A percentile compares a stretch with the other conserved stretches of the same genome.
phyloP scores from a whole-genome alignment of 495 filamentous ascomycete species.

The Annulohypoxylon maeteangense region DNA sequence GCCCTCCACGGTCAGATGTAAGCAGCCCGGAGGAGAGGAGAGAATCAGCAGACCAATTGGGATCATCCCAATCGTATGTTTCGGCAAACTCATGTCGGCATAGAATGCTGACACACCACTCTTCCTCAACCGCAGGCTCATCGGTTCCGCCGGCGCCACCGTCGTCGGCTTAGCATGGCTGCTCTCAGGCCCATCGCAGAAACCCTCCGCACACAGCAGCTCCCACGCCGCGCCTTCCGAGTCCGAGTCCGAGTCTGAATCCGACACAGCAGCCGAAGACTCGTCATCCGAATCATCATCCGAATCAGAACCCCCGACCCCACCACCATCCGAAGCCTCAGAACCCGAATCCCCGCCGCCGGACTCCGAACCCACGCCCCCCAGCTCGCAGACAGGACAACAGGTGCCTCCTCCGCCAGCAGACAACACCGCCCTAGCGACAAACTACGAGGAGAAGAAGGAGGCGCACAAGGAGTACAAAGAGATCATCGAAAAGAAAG shows the following conservation, averaged over 20 bases:
- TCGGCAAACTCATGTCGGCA: neutral
- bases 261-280: neutral
- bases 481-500: slow-evolving; percentile 30
- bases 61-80: neutral
- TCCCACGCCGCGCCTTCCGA: slow-evolving; percentile 1
- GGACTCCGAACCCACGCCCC: neutral
- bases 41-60: neutral
- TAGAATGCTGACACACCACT: neutral
- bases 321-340: neutral
- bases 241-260: slow-evolving; percentile 15
- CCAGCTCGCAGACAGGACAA: slow-evolving; percentile 1
- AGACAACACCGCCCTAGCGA: slow-evolving; percentile 32
- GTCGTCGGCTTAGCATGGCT: slow-evolving; percentile 29
- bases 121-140: slow-evolving; percentile 33
- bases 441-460: slow-evolving; percentile 32
- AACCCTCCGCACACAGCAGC: slow-evolving; percentile 13
- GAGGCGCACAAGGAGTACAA: slow-evolving; percentile 40
- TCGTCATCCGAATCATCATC: slow-evolving; percentile 1
- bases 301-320: slow-evolving; percentile 3
- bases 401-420: slow-evolving; percentile 42
- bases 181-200: neutral
- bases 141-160: slow-evolving; percentile 37
- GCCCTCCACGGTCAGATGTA: neutral
- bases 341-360: neutral
- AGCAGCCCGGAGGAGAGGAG: neutral